These are phyloP conservation scores for Hydnomerulius pinastri DNA, from an alignment of 768 basidiomycete genomes.

Conservation along the genomic window DNA sequence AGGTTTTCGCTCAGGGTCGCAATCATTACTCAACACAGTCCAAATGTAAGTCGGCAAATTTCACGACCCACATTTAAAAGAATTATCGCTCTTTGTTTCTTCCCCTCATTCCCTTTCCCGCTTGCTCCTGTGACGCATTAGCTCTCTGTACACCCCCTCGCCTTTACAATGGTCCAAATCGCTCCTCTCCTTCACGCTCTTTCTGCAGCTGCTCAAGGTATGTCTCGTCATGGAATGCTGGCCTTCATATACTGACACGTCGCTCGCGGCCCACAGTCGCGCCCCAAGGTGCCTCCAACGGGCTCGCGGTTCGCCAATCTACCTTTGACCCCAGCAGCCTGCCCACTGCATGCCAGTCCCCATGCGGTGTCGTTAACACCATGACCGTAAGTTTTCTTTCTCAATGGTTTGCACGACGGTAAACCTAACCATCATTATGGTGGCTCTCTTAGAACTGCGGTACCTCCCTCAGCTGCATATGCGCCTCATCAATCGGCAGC, in stretches of 20 bases:
- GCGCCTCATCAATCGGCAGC: slow-evolving; percentile 10
- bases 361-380: slow-evolving; percentile 21
- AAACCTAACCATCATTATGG: not conserved
- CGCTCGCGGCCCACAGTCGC: not conserved
- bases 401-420: too few species aligned
- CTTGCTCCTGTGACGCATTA: not conserved
- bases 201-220: slow-evolving; percentile 16
- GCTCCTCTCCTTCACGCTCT: slow-evolving; percentile 15
- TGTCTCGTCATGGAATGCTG: not conserved
- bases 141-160: not conserved
- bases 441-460: slow-evolving; percentile 11
- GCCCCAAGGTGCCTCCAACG: not conserved
- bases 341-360: slow-evolving; percentile 20
- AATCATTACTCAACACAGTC: not conserved
- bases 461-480: slow-evolving; percentile 8
- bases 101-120: not conserved
- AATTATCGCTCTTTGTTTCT: not conserved
- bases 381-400: slow-evolving; percentile 14
- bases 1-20: not conserved
- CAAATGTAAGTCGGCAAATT: too few species aligned
- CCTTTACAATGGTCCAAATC: slow-evolving; percentile 23
- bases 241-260: not conserved
- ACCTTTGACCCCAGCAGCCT: slow-evolving; percentile 3
- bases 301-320: slow-evolving; percentile 26
- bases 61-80: slow-evolving; percentile 6